Percentiles rank a stretch among this genome's conserved stretches.
phyloP scores from a whole-genome alignment of 805 yeast species.

The Kodamaea leandrae region DNA sequence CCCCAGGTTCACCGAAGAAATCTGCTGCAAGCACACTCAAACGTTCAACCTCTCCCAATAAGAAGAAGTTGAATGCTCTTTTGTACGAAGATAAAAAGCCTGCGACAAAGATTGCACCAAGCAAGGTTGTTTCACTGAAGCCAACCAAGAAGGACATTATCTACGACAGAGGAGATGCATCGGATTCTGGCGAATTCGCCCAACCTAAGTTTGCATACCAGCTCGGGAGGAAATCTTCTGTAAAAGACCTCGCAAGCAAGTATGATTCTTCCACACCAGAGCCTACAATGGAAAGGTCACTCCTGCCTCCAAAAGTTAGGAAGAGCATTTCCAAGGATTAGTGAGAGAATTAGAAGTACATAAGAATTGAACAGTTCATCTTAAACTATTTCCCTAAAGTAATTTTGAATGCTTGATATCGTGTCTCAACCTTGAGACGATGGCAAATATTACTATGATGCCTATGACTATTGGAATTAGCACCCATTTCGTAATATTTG shows the following conservation, averaged over 20 bases:
- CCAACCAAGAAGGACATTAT: slow-evolving; percentile 28
- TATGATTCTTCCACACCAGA: slow-evolving; percentile 23
- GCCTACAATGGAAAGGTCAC: slow-evolving; percentile 14
- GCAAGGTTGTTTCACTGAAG: slow-evolving; percentile 22
- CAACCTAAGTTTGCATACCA: slow-evolving; percentile 29
- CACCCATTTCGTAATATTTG: slow-evolving; percentile 33
- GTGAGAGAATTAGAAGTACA: neutral
- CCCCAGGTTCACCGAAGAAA: slow-evolving; percentile 17
- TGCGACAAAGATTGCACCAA: slow-evolving; percentile 3
- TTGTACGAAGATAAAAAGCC: slow-evolving; percentile 14
- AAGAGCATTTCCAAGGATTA: neutral
- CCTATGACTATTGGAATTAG: slow-evolving; percentile 38
- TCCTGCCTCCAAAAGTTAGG: slow-evolving; percentile 15
- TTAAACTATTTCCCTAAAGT: slow-evolving; percentile 37
- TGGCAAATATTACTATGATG: slow-evolving; percentile 17
- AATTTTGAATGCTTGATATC: slow-evolving; percentile 64
- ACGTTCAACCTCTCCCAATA: slow-evolving; percentile 40
- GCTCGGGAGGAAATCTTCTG: slow-evolving; percentile 31
- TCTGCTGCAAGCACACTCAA: slow-evolving; percentile 21
- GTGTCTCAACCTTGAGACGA: slow-evolving; percentile 54
- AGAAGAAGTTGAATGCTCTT: slow-evolving; percentile 27
- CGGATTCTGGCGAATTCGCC: slow-evolving; percentile 18
- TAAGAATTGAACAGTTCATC: neutral
- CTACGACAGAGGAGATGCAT: slow-evolving; percentile 12
- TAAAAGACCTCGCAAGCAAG: slow-evolving; percentile 30